Conservation (phyloP, 2,329 filamentous ascomycete species). For the Phaeophleospora eucalypticola region DNA sequence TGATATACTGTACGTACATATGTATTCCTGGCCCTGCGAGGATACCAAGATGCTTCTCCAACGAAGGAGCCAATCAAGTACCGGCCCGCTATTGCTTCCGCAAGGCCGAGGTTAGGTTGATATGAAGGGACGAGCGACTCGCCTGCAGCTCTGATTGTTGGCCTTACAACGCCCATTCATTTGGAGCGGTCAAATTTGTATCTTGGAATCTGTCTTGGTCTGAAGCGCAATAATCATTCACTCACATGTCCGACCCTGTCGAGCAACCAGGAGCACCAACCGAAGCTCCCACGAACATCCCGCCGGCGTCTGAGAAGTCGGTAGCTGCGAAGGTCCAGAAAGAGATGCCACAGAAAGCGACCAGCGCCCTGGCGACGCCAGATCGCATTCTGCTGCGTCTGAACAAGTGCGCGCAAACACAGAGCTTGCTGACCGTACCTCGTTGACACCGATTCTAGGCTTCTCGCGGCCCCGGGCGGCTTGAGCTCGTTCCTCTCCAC, state of each 20-base stretch:
- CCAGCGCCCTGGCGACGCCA: constrained; percentile 30
- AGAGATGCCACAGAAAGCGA: constrained; percentile 25
- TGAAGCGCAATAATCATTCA: too few relatives aligned
- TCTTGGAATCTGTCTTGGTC: too few relatives aligned
- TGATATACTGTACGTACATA: too few relatives aligned
- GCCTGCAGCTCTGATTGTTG: too few relatives aligned
- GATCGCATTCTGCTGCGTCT: constrained; percentile 40
- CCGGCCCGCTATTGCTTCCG: too few relatives aligned
- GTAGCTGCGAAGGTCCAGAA: constrained; percentile 29
- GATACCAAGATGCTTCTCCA: too few relatives aligned
- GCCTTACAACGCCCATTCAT: too few relatives aligned
- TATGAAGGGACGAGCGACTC: too few relatives aligned
- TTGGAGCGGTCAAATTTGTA: too few relatives aligned
- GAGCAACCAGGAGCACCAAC: constrained; percentile 35
- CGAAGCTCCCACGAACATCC: constrained; percentile 31
- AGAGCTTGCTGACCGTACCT: neutral
- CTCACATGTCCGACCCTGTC: neutral
- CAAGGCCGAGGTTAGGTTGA: too few relatives aligned
- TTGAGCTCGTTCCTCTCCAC: constrained; percentile 44
- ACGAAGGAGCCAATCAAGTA: too few relatives aligned
- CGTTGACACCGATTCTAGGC: constrained; percentile 27
- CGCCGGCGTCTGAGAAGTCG: constrained; percentile 28
- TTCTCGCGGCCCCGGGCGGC: constrained; percentile 43
- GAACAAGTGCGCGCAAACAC: constrained; percentile 38
- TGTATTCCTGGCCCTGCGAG: too few relatives aligned